These are phyloP conservation scores for Arbutus unedo DNA, from an alignment of 148 eudicot species.

Conservation along the genomic window DNA sequence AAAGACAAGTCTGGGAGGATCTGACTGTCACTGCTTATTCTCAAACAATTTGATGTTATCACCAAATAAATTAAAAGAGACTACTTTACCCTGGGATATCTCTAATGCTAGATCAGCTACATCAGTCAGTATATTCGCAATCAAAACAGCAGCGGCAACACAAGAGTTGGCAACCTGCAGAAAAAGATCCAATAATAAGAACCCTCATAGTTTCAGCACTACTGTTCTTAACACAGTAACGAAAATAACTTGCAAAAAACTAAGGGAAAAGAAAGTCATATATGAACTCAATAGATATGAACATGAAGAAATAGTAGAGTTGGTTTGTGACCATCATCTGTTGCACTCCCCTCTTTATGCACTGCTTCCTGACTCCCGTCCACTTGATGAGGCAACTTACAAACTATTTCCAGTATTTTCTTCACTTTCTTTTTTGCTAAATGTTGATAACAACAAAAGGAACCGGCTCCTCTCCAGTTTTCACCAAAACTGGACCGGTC, in stretches of 20 bases:
- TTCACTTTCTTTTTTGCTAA: not conserved
- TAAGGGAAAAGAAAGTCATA: not conserved
- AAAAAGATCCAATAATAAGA: not conserved
- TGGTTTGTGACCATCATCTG: not conserved
- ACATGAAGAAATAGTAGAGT: not conserved
- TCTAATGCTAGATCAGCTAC: slow-evolving; percentile 50
- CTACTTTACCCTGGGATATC: slow-evolving; percentile 60
- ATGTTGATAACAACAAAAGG: not conserved
- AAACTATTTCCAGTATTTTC: not conserved
- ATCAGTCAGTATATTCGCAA: slow-evolving; percentile 84
- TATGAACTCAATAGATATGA: not conserved
- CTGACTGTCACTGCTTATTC: slow-evolving; percentile 21
- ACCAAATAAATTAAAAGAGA: not conserved
- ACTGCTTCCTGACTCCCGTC: not conserved
- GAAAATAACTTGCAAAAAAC: not conserved
- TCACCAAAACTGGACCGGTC: too few species aligned
- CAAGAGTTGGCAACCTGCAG: slow-evolving; percentile 83
- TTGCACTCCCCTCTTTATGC: not conserved
- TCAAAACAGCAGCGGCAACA: slow-evolving; percentile 76
- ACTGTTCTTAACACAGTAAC: not conserved
- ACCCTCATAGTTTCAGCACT: not conserved
- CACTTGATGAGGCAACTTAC: not conserved
- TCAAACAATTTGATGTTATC: not conserved
- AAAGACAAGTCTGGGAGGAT: slow-evolving; percentile 51
- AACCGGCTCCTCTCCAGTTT: too few species aligned